A percentile compares a stretch with the other conserved stretches of the same genome.
These are phyloP conservation scores for Scytalidium sp. DNA, from an alignment of 2,329 filamentous ascomycete species.

Conservation along the genomic window DNA sequence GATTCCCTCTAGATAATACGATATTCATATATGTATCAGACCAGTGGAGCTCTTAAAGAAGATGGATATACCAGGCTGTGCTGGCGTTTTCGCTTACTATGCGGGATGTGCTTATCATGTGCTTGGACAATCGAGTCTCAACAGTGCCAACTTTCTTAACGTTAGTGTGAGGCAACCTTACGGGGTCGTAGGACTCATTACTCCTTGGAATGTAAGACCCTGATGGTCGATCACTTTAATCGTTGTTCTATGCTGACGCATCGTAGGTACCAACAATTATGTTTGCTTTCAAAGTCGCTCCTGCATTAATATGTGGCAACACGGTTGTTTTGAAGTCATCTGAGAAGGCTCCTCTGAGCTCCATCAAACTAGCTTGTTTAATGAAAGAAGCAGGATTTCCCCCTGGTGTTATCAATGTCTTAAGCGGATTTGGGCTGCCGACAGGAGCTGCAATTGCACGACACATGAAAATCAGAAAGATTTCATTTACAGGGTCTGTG, in stretches of 20 bases:
- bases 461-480: constrained; percentile 68
- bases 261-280: constrained; percentile 57
- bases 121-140: constrained; percentile 68
- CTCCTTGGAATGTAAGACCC: constrained; percentile 68
- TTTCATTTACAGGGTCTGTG: constrained; percentile 74
- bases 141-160: constrained; percentile 64
- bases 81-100: constrained; percentile 64
- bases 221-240: neutral
- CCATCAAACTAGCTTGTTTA: constrained; percentile 59
- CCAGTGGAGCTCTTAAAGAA: constrained; percentile 59
- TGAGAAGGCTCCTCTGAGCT: constrained; percentile 61
- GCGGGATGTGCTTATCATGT: constrained; percentile 75
- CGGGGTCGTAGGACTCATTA: constrained; percentile 70
- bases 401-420: constrained; percentile 69
- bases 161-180: constrained; percentile 73
- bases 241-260: neutral
- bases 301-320: constrained; percentile 58
- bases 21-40: too few relatives aligned
- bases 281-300: constrained; percentile 72
- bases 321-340: constrained; percentile 59
- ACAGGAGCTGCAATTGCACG: constrained; percentile 63
- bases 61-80: constrained; percentile 58
- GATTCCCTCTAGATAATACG: constrained; percentile 17
- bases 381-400: constrained; percentile 71
- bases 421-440: constrained; percentile 65